phyloP scores from a whole-genome alignment of 805 yeast species.

The Zygotorulaspora florentina region DNA sequence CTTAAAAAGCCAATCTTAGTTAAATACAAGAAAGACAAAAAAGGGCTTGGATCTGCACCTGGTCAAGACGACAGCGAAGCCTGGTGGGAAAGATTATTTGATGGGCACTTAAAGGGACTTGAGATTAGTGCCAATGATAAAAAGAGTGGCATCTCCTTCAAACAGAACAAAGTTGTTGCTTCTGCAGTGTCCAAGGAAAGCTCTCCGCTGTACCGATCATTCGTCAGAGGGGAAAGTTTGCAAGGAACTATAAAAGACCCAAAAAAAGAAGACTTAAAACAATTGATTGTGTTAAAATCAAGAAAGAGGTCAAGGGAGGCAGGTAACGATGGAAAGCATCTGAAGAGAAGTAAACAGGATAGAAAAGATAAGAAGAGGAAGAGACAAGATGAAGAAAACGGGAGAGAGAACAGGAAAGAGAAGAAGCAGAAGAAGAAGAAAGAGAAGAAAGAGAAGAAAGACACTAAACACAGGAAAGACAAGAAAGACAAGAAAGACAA shows the following conservation, averaged over 20 bases:
- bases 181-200: constrained; percentile 45
- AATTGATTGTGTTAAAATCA: constrained; percentile 3
- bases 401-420: constrained; percentile 25
- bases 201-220: constrained; percentile 79
- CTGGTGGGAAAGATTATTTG: constrained; percentile 97
- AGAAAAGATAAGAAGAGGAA: constrained; percentile 24
- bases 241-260: constrained; percentile 62
- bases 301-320: constrained; percentile 15
- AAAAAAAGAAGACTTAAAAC: constrained; percentile 8
- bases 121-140: constrained; percentile 45
- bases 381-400: constrained; percentile 20
- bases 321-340: constrained; percentile 15
- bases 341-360: constrained; percentile 13
- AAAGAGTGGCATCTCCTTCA: constrained; percentile 45
- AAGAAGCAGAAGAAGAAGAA: constrained; percentile 27
- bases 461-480: constrained; percentile 21
- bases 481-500: constrained; percentile 23
- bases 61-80: constrained; percentile 69
- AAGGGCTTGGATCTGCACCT: constrained; percentile 79
- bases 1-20: constrained; percentile 81
- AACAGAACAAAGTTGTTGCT: constrained; percentile 47
- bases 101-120: constrained; percentile 80
- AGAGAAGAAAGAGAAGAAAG: constrained; percentile 20
- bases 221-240: constrained; percentile 82
- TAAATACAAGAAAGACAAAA: constrained; percentile 82